Conservation (phyloP, 371 early-diverging fungal species). For the Mortierella polycephala region DNA sequence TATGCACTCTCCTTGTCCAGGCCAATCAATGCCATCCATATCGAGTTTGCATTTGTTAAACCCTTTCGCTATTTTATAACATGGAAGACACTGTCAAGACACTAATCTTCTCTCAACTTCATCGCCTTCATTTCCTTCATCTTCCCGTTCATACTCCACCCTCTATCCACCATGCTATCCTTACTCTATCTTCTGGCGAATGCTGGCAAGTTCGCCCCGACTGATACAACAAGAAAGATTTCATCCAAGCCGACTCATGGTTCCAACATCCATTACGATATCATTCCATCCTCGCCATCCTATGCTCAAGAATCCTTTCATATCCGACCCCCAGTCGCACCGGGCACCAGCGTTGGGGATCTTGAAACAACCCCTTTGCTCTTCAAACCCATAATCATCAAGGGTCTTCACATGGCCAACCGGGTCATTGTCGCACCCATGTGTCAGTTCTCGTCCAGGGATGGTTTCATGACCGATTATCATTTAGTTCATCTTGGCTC, state of each 20-base stretch:
- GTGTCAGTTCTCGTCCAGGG: constrained; percentile 64
- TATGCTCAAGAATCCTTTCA: constrained; percentile 20
- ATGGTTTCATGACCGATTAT: constrained; percentile 64
- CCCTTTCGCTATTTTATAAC: too few relatives aligned
- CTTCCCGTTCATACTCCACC: background rate
- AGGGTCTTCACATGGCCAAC: constrained; percentile 72
- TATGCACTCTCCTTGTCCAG: too few relatives aligned
- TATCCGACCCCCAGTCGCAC: constrained; percentile 4
- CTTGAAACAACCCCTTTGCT: constrained; percentile 37
- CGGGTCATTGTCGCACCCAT: constrained; percentile 84
- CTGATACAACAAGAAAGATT: background rate
- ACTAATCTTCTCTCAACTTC: too few relatives aligned
- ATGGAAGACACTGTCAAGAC: too few relatives aligned
- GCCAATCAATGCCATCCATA: too few relatives aligned
- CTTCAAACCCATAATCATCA: constrained; percentile 73
- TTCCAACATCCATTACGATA: background rate
- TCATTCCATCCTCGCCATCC: background rate
- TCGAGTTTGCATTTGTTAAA: too few relatives aligned
- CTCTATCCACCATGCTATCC: background rate
- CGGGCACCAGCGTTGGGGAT: too few relatives aligned
- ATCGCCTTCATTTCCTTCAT: too few relatives aligned
- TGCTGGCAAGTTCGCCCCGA: background rate
- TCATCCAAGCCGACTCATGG: constrained; percentile 7
- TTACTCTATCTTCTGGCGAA: background rate
- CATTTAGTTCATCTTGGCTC: constrained; percentile 77